Percentiles rank a stretch among this genome's conserved stretches.
phyloP scores from a whole-genome alignment of 768 basidiomycete species.

The Nidularia pulvinata region DNA sequence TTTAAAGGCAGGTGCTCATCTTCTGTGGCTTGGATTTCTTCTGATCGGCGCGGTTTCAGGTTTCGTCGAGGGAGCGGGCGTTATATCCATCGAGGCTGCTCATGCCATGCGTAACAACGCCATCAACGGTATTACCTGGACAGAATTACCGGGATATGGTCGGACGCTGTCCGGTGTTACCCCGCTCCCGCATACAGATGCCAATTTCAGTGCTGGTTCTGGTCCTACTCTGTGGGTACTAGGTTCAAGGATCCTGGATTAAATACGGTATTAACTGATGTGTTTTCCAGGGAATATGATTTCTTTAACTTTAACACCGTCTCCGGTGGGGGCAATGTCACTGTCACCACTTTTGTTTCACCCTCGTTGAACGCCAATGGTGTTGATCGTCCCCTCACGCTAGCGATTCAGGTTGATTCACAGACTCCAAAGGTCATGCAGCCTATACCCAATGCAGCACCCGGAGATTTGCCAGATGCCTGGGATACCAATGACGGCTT shows the following conservation, averaged over 20 bases:
- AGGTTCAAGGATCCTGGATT: too few species aligned
- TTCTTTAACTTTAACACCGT: conserved; percentile 60
- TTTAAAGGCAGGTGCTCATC: conserved; percentile 47
- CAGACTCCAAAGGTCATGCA: conserved; percentile 35
- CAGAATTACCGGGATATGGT: conserved; percentile 59
- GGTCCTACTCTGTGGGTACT: conserved; percentile 61
- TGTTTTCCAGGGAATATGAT: conserved; percentile 53
- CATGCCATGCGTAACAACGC: conserved; percentile 49
- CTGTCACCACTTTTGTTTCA: conserved; percentile 44
- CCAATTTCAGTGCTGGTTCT: conserved; percentile 58
- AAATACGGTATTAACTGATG: too few species aligned
- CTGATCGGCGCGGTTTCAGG: conserved; percentile 23
- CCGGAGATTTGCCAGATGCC: conserved; percentile 41
- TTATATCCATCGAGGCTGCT: conserved; percentile 65
- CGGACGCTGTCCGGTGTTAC: conserved; percentile 61
- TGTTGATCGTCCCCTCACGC: too few species aligned
- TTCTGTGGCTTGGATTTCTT: neutral
- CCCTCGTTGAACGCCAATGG: conserved; percentile 56
- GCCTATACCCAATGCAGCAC: conserved; percentile 43
- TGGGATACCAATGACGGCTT: conserved; percentile 52
- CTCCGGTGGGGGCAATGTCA: conserved; percentile 39
- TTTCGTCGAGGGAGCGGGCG: conserved; percentile 64
- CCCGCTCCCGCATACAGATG: conserved; percentile 52
- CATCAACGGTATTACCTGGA: conserved; percentile 55
- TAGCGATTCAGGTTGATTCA: conserved; percentile 49